Base-by-base conservation (phyloP, 169 alveolate genomes). In the Plasmodium relictum region DNA sequence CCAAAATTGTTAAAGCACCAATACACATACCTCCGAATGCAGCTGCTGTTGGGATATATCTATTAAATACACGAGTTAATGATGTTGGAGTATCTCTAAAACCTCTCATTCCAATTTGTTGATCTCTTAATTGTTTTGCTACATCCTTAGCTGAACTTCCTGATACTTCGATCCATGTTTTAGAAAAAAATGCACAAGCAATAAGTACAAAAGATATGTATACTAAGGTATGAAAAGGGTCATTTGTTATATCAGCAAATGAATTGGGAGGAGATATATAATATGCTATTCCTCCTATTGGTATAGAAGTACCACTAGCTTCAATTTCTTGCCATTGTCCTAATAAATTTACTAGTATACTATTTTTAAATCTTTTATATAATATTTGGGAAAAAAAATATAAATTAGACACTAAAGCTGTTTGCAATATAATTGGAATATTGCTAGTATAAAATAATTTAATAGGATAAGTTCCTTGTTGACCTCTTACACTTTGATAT, bases 11-110 rank as follows among this genome's bases (percentile, higher is more conserved):
- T 68, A 99, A 94, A 9, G 99, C 99, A 45, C 99, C 99, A 92
- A 99, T 98, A 93, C 99, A 99, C 99, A 98, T 97, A 44, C 99
- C 99, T 20, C 99, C 99, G 89, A 99, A 98, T 41, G 99, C 99
- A 14, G 99, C 99, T 0, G 99, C 99, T 42, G 99, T 98, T n/a
- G 99, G 99, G 78, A 99, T 98, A 93, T 98, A 98, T 92, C 96
- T 87, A 58, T 95, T 92, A 62, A 94, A 94, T 6, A 94, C 96
- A 37, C 92, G 90, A 14, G 96, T 94, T 31, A 94, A 90, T 1
- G 96, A 94, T 24, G 95, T 94, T 0, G 97, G 95, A 9, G 97
- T 93, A 68, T 94, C 97, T 80, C 97, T 88, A 88, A 93, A 91
- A 0, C 97, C 97, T 24, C 93, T 93, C 97, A 94, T 94, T n/a